These are phyloP conservation scores for Lotus japonicus DNA, from an alignment of 306 rosid species.

Conservation along the genomic window DNA sequence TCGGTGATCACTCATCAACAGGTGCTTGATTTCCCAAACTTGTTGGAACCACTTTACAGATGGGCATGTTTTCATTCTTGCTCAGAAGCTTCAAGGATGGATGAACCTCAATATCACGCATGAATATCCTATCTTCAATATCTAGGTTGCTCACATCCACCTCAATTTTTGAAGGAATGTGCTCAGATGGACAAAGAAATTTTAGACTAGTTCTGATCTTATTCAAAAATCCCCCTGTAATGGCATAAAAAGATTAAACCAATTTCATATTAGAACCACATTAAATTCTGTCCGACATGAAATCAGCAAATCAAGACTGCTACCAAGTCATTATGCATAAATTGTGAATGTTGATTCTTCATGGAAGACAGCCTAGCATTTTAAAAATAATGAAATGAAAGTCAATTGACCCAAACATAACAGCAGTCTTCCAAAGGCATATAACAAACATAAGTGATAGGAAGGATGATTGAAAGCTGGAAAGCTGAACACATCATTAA, in stretches of 20 bases:
- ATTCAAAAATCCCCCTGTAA: conserved; percentile 64
- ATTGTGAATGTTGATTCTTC: neutral
- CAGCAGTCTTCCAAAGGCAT: conserved; percentile 20
- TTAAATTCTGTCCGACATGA: neutral
- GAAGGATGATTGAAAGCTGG: neutral
- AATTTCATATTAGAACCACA: conserved; percentile 13
- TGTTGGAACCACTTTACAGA: conserved; percentile 65
- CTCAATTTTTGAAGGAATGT: conserved; percentile 76
- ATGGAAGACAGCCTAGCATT: neutral
- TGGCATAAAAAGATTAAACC: conserved; percentile 13
- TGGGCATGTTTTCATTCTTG: conserved; percentile 69
- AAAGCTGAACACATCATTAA: neutral
- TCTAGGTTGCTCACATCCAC: conserved; percentile 84
- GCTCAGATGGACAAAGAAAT: conserved; percentile 68
- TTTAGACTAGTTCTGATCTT: conserved; percentile 66
- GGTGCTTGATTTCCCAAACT: conserved; percentile 34
- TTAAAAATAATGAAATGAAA: neutral
- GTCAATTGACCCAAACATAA: neutral
- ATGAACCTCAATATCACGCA: conserved; percentile 58
- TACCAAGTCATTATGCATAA: neutral
- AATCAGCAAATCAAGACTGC: neutral
- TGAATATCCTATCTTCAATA: conserved; percentile 62
- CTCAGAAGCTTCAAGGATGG: conserved; percentile 85
- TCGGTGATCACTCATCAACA: conserved; percentile 13
- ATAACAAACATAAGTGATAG: neutral